A percentile compares a stretch with the other conserved stretches of the same genome.
These are phyloP conservation scores for Teratosphaeria gauchensis DNA, from an alignment of 2,329 filamentous ascomycete species.

Conservation along the genomic window DNA sequence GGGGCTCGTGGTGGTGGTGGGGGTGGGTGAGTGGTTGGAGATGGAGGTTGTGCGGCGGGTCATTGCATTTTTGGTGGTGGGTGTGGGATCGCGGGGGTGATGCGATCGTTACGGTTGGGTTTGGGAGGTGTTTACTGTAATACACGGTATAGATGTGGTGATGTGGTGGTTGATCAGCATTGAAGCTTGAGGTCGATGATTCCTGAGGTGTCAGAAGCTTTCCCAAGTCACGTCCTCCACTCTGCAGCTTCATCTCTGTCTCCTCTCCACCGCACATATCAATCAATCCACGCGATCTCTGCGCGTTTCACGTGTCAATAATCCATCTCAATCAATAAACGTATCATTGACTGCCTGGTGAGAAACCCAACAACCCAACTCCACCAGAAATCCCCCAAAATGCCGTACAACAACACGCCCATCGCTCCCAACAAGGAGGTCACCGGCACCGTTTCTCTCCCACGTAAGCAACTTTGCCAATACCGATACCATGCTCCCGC, in stretches of 20 bases:
- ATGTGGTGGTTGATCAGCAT: background rate
- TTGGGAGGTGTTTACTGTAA: background rate
- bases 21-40: conserved; percentile 16
- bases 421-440: conserved; percentile 73
- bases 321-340: background rate
- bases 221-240: background rate
- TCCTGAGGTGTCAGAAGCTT: background rate
- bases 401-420: conserved; percentile 85
- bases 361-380: no score
- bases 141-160: background rate
- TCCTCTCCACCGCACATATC: background rate
- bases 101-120: background rate
- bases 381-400: conserved; percentile 31
- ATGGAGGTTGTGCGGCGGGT: conserved; percentile 32
- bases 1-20: background rate
- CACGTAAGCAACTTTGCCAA: conserved; percentile 50
- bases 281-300: background rate
- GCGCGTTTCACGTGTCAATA: conserved; percentile 4
- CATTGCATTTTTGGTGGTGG: conserved; percentile 26
- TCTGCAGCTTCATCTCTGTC: background rate
- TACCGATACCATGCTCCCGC: background rate
- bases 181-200: no score
- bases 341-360: background rate
- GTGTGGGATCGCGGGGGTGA: conserved; percentile 16
- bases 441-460: conserved; percentile 75